Evolutionary conservation across 805 yeast genomes (phyloP), one percentile per base, ranked within the genome.

Genomic region (Metschnikowia noctiluminum): DNA sequence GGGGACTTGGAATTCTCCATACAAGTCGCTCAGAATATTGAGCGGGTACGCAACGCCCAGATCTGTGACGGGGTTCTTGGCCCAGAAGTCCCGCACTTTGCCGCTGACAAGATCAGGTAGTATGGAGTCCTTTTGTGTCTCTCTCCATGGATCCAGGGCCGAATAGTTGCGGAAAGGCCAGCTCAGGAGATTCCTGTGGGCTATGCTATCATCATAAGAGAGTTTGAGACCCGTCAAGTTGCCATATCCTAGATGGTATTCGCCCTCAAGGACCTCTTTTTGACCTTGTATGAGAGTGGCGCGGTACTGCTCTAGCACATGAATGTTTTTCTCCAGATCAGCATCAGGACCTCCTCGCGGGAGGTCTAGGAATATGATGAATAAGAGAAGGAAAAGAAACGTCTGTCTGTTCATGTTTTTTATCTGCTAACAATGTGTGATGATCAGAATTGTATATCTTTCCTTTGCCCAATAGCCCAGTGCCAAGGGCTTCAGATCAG

Each of bases 141-240:
- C 82, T 8, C 28, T 30, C 70, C 71, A 73, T 1, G 72, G 74
- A 26, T 58, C 42, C 67, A 82, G 79, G 2, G 72, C 64, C 7
- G 66, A 57, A 45, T 51, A 71, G 2, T 68, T 38, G 48, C 81
- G 80, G 27, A 84, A 62, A 0, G 91, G 91, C 78, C 84, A 84
- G 0, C 80, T 73, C 51, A 76, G 73, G 1, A 65, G 69, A 28
- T 71, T 71, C 42, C 74, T 65, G 11, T 78, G 77, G 6, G 69
- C 62, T 1, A 76, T 16, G 13, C 72, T 75, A 63, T 85, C 95
- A 9, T 73, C 69, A 56, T 87, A 88, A 30, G 89, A 80, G 32
- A 84, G 64, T 57, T 73, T 76, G 49, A 84, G 79, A 3, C 96
- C 96, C 0, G 94, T 85, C 13, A 88, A 63, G 57, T 87, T 85